Evolutionary conservation across 106 monocot genomes (phyloP).

Genomic region (Acorus calamus): DNA sequence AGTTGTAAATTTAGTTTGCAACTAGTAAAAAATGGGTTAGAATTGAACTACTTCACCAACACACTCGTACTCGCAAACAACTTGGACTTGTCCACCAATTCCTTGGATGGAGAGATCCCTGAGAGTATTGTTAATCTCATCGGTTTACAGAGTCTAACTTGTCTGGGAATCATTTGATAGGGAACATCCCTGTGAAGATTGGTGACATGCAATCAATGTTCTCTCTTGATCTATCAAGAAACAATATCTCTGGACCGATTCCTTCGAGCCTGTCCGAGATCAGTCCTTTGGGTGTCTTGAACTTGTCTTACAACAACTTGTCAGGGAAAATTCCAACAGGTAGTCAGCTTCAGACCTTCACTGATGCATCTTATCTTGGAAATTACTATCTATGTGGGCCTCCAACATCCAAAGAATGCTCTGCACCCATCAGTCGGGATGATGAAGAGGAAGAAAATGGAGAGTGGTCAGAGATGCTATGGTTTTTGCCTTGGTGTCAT

Average conservation of each 20-base stretch:
- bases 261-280: not conserved
- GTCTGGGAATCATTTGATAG: slow-evolving; percentile 5
- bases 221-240: slow-evolving; percentile 9
- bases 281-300: not conserved
- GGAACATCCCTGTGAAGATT: not conserved
- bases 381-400: not conserved
- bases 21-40: too few species aligned
- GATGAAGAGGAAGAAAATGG: too few species aligned
- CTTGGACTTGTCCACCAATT: slow-evolving; percentile 2
- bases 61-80: not conserved
- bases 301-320: slow-evolving; percentile 10
- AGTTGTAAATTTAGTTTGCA: too few species aligned
- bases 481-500: too few species aligned
- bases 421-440: too few species aligned
- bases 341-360: not conserved
- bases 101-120: not conserved
- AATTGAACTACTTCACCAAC: too few species aligned
- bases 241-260: slow-evolving; percentile 4
- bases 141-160: not conserved
- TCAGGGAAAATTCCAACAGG: slow-evolving; percentile 8
- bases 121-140: not conserved
- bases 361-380: not conserved
- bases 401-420: not conserved
- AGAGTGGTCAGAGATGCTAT: too few species aligned
- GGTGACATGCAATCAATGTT: not conserved